Evolutionary conservation across 23 red algal species (phyloP).

Genomic region (Pyropia yezoensis): DNA sequence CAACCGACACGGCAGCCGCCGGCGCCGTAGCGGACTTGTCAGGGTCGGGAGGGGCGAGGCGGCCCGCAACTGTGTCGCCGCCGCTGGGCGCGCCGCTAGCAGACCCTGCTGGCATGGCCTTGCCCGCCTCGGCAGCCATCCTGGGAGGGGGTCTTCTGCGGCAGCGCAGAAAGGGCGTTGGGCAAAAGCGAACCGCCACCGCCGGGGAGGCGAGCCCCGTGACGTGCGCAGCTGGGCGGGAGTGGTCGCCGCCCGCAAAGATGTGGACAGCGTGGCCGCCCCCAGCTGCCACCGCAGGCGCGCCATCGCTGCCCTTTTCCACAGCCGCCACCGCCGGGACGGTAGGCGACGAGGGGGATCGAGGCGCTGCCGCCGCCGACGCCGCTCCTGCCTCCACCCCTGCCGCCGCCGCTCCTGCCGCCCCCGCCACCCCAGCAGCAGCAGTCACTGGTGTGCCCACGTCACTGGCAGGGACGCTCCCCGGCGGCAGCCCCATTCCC

Average conservation of each 20-base stretch:
- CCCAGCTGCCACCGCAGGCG: too few species aligned
- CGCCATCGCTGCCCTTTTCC: too few species aligned
- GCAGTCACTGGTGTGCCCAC: background rate
- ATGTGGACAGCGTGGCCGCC: conserved; percentile 44
- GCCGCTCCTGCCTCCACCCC: too few species aligned
- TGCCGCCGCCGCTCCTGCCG: too few species aligned
- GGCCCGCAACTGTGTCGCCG: background rate
- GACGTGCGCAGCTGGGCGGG: conserved; percentile 42
- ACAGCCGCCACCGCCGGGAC: too few species aligned
- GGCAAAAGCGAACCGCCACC: conserved; percentile 46
- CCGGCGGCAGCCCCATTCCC: conserved; percentile 20
- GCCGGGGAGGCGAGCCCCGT: conserved; percentile 41
- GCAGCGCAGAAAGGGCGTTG: conserved; percentile 27
- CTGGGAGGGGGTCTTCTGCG: background rate
- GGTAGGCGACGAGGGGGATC: too few species aligned
- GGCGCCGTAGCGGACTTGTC: background rate
- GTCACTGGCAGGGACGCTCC: conserved; percentile 5
- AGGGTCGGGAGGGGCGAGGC: background rate
- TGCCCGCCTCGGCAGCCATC: background rate
- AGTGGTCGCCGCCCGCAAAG: conserved; percentile 69
- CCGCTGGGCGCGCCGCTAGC: too few species aligned
- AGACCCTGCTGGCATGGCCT: background rate
- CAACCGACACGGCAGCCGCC: background rate
- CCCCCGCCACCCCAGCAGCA: too few species aligned
- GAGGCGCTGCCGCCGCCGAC: too few species aligned